Evolutionary conservation across 2,329 filamentous ascomycete genomes (phyloP), one percentile per base, ranked within the genome.

Genomic region (Bimuria novae-zelandiae): DNA sequence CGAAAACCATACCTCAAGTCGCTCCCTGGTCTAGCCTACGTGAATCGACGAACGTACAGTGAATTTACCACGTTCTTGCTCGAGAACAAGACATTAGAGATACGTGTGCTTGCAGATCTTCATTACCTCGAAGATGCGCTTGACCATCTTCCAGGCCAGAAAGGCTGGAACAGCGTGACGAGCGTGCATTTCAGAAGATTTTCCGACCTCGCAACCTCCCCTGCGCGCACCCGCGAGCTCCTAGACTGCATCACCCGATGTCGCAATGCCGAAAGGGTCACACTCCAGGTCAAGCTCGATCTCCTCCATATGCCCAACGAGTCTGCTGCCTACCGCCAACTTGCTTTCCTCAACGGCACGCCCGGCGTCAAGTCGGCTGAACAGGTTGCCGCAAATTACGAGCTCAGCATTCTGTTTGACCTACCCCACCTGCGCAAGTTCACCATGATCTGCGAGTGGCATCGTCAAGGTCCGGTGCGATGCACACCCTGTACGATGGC

Each of bases 131-230:
- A 49, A n/a, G 19, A 49, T n/a, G 25, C 21, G 10, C 19, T 49
- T 5, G 25, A 41, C 3, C 36, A 33, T 4, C 27, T 49, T 17
- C 46, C 46, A 5, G 21, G 14, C n/a, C 10, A 23, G 6, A 32
- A 41, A 33, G 46, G 46, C 12, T 49, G 37, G 36, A 25, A 49
- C 17, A 49, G 35, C 29, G 46, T 42, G 17, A 41, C 23, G 27
- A 35, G 19, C 17, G 22, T 49, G 19, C 14, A 16, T 3, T 49
- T 41, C 27, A 41, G 36, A 17, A 19, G 27, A 7, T 51, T 46
- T 19, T 46, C 35, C 3, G 51, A 54, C 29, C 39, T 59, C 17
- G 51, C 54, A 14, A 40, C 40, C 7, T 51, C 49, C 10, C 41
- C 49, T 10, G 36, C 41, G 7, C 49, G 25, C 25, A 27, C 25